A percentile compares a stretch with the other conserved stretches of the same genome.
These are phyloP conservation scores for Phoma sp. DNA, from an alignment of 2,329 filamentous ascomycete genomes.

Conservation along the genomic window DNA sequence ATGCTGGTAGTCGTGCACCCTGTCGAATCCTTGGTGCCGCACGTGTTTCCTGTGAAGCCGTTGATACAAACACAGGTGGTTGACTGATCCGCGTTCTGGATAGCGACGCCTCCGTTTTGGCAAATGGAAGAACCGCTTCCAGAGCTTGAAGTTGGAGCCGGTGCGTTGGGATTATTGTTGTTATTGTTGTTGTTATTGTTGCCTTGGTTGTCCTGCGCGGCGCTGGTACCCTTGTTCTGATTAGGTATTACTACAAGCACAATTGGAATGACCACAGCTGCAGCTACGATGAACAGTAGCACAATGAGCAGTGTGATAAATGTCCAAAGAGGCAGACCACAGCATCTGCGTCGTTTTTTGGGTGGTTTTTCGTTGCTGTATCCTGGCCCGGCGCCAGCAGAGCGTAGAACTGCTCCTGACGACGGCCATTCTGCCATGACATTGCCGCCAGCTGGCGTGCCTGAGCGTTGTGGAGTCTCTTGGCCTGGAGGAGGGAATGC, in stretches of 20 bases:
- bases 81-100: slow-evolving; percentile 65
- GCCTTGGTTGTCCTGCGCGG: slow-evolving; percentile 26
- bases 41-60: slow-evolving; percentile 75
- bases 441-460: slow-evolving; percentile 38
- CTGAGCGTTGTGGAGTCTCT: slow-evolving; percentile 46
- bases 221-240: slow-evolving; percentile 43
- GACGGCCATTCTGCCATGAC: slow-evolving; percentile 40
- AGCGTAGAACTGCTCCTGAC: slow-evolving; percentile 12
- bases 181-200: slow-evolving; percentile 17
- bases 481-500: slow-evolving; percentile 67
- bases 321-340: slow-evolving; percentile 80
- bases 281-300: slow-evolving; percentile 73
- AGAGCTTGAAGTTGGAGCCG: slow-evolving; percentile 28
- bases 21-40: slow-evolving; percentile 55
- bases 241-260: slow-evolving; percentile 66
- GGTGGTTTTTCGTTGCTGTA: slow-evolving; percentile 28
- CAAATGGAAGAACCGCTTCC: slow-evolving; percentile 60
- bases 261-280: slow-evolving; percentile 80
- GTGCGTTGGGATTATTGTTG: slow-evolving; percentile 15
- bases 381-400: slow-evolving; percentile 6
- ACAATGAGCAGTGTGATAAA: slow-evolving; percentile 72
- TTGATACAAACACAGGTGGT: slow-evolving; percentile 91
- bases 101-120: slow-evolving; percentile 79
- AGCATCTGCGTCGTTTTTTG: slow-evolving; percentile 69
- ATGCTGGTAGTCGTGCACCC: slow-evolving; percentile 62